Base-by-base conservation (phyloP, 345 rosid genomes). In the Xanthoceras sorbifolium region DNA sequence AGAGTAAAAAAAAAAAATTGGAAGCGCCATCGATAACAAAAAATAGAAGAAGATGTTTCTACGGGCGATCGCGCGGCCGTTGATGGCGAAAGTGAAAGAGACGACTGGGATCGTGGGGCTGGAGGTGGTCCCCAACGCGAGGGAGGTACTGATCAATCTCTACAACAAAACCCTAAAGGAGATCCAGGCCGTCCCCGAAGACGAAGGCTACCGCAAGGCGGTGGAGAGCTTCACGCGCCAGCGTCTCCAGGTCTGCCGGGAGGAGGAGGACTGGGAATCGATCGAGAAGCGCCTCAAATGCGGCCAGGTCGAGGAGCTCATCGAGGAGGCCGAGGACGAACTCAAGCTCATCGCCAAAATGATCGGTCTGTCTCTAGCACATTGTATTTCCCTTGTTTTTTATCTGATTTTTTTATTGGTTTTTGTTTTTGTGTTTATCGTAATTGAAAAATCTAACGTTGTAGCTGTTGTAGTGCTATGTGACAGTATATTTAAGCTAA, bases 231-330 rank as follows among this genome's bases (percentile, higher is more conserved):
- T 97, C 85, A 97, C 98, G 52, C 82, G 77, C 23, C 97, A 92
- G 60, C 92, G 97, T 79, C 84, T 97, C 22, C 83, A 84, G 81
- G 94, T 86, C 0, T 97, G 97, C 72, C 84, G 82, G 67, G 97
- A 92, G 79, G 97, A 94, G 78, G 89, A 84, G 65, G 96, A 94
- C 55, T 97, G 97, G 97, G 99, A 94, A 84, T 65, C 31, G 77
- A 94, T 97, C 76, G 97, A 94, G 91, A 89, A 92, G 69, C 87
- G 87, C 40, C 84, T 97, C 23, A 97, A 94, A 5, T 94, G 98
- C 69, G 99, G 99, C 74, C 97, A 94, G 87, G 98, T 94, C 67
- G 99, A 97, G 83, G 98, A 94, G 90, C 96, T 96, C 61, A 88
- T 96, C 48, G 99, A 96, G 82, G 98, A 92, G 84, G 99, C 99